Evolutionary conservation across 2,329 filamentous ascomycete genomes (phyloP).

Genomic region (Paramyrothecium sp.): DNA sequence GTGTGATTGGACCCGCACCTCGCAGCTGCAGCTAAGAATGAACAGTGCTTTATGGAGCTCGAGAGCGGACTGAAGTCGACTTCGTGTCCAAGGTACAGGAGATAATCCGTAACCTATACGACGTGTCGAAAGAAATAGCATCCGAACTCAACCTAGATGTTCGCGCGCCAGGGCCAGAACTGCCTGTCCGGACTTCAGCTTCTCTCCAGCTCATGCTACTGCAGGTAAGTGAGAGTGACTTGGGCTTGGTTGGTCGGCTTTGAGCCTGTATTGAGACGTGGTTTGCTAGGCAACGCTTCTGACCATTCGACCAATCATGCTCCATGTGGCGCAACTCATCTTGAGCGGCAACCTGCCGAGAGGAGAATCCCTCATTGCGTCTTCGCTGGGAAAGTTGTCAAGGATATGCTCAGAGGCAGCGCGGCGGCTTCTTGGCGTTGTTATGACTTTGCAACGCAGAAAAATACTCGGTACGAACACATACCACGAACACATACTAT

Average conservation of each 20-base stretch:
- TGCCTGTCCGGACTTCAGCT: constrained; percentile 26
- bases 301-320: constrained; percentile 24
- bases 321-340: constrained; percentile 25
- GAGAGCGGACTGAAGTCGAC: constrained; percentile 23
- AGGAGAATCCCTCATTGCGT: constrained; percentile 17
- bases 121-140: too few species aligned
- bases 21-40: not conserved
- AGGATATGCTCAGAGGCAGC: constrained; percentile 26
- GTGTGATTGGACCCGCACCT: too few species aligned
- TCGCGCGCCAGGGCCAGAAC: constrained; percentile 19
- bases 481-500: too few species aligned
- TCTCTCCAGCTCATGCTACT: constrained; percentile 30
- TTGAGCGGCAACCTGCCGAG: constrained; percentile 19
- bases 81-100: constrained; percentile 29
- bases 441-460: constrained; percentile 23
- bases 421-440: constrained; percentile 22
- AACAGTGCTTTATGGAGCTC: constrained; percentile 25
- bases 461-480: constrained; percentile 22
- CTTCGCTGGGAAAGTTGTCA: constrained; percentile 22
- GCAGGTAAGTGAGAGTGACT: constrained; percentile 14
- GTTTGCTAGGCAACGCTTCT: constrained; percentile 22
- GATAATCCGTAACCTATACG: constrained; percentile 8
- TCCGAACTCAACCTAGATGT: constrained; percentile 12
- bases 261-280: not conserved
- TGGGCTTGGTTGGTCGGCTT: too few species aligned